Evolutionary conservation across 805 yeast species (phyloP).

Genomic region (Zygoascus tannicola): DNA sequence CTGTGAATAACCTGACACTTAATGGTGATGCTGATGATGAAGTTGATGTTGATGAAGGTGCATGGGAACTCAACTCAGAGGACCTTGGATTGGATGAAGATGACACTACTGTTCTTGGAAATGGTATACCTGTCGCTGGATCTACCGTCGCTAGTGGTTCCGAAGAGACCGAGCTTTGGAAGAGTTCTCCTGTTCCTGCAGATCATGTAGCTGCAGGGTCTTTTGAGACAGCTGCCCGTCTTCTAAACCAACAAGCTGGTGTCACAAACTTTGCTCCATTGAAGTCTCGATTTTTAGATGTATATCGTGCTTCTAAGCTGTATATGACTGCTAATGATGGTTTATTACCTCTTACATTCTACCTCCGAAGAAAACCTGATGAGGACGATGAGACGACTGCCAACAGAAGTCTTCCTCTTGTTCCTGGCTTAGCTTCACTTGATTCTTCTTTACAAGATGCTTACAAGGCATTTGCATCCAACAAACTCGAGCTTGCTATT

Average conservation of each 20-base stretch:
- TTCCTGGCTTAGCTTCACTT: constrained; percentile 65
- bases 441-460: constrained; percentile 59
- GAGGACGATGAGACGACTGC: constrained; percentile 43
- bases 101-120: constrained; percentile 28
- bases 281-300: constrained; percentile 70
- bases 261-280: constrained; percentile 81
- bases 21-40: constrained; percentile 15
- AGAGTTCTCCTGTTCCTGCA: constrained; percentile 81
- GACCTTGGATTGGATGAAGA: constrained; percentile 46
- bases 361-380: constrained; percentile 48
- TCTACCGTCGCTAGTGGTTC: constrained; percentile 29
- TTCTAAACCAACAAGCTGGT: constrained; percentile 84
- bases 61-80: constrained; percentile 48
- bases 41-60: constrained; percentile 56
- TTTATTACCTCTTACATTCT: constrained; percentile 59
- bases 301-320: constrained; percentile 71
- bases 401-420: constrained; percentile 44
- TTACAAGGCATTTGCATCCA: constrained; percentile 72
- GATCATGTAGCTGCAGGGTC: constrained; percentile 94
- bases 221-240: constrained; percentile 90
- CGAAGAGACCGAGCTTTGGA: constrained; percentile 70
- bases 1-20: constrained; percentile 10
- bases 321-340: constrained; percentile 67
- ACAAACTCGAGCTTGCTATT: constrained; percentile 76
- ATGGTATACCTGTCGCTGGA: constrained; percentile 20